phyloP scores from a whole-genome alignment of 2,329 filamentous ascomycete species.

The Hymenoscyphus fraxineus region DNA sequence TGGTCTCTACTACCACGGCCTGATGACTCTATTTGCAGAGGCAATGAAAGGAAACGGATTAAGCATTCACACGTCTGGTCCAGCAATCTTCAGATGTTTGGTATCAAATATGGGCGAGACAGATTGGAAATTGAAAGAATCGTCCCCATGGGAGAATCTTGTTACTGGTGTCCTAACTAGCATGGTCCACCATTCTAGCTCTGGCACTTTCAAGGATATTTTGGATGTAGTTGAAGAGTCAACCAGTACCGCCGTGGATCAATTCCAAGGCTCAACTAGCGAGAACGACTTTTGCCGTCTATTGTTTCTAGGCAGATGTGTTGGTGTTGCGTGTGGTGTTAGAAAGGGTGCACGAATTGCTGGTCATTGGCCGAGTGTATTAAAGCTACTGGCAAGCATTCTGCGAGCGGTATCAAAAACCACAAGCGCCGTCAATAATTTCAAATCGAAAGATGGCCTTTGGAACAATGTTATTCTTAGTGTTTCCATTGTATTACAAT shows the following conservation, averaged over 20 bases:
- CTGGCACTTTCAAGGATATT: slow-evolving; percentile 68
- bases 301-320: slow-evolving; percentile 51
- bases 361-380: slow-evolving; percentile 63
- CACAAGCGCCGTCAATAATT: slow-evolving; percentile 26
- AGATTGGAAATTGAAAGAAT: slow-evolving; percentile 42
- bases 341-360: slow-evolving; percentile 70
- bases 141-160: slow-evolving; percentile 56
- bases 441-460: slow-evolving; percentile 40
- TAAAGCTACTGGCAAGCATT: slow-evolving; percentile 52
- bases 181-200: slow-evolving; percentile 75
- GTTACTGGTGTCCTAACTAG: slow-evolving; percentile 75
- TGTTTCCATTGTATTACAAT: slow-evolving; percentile 65
- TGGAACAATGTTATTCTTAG: slow-evolving; percentile 58
- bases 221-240: slow-evolving; percentile 58
- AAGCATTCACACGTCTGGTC: slow-evolving; percentile 56
- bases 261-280: slow-evolving; percentile 36
- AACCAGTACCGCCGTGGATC: slow-evolving; percentile 37
- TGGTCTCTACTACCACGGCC: slow-evolving; percentile 73
- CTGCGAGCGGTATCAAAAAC: slow-evolving; percentile 47
- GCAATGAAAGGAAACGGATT: slow-evolving; percentile 63
- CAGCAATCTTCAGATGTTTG: slow-evolving; percentile 50
- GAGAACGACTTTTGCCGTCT: slow-evolving; percentile 40
- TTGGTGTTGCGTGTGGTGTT: slow-evolving; percentile 73
- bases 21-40: slow-evolving; percentile 91
- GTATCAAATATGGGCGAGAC: slow-evolving; percentile 44